A percentile compares a stretch with the other conserved stretches of the same genome.
These are phyloP conservation scores for Chlamydomonas incerta DNA, from an alignment of 139 green algal species.

Conservation along the genomic window DNA sequence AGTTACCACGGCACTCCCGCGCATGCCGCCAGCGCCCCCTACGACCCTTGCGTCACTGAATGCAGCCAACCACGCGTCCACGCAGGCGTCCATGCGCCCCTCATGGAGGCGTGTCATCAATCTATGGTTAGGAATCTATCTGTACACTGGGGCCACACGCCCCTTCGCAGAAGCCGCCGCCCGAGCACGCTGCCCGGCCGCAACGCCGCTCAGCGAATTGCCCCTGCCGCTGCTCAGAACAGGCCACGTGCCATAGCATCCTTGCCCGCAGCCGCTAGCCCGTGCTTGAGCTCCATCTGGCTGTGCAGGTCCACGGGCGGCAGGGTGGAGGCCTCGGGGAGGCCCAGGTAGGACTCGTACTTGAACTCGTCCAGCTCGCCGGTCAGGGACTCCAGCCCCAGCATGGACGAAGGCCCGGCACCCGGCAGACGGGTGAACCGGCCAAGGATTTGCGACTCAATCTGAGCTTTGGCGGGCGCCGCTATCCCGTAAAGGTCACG, in stretches of 20 bases:
- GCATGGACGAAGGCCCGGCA: conserved; percentile 73
- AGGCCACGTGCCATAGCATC: conserved; percentile 24
- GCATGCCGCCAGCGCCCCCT: too few relatives aligned
- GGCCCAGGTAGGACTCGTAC: conserved; percentile 79
- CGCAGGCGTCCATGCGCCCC: too few relatives aligned
- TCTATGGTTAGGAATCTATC: too few relatives aligned
- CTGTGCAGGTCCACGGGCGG: conserved; percentile 72
- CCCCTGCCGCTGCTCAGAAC: neutral
- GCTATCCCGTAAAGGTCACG: conserved; percentile 81
- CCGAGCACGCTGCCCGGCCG: too few relatives aligned
- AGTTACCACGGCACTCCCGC: too few relatives aligned
- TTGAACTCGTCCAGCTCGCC: conserved; percentile 86
- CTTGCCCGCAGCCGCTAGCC: neutral
- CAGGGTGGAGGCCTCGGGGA: conserved; percentile 56
- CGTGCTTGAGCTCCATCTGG: conserved; percentile 75
- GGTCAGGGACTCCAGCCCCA: conserved; percentile 81
- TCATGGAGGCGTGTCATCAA: too few relatives aligned
- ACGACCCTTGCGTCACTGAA: too few relatives aligned
- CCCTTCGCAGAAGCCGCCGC: too few relatives aligned
- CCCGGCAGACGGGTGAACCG: conserved; percentile 68
- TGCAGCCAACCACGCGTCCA: too few relatives aligned
- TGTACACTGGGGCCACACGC: too few relatives aligned
- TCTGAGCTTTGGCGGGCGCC: conserved; percentile 75
- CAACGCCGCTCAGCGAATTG: too few relatives aligned
- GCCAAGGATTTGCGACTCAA: conserved; percentile 85